Evolutionary conservation across 805 yeast genomes (phyloP).

Genomic region (Lachancea meyersii): DNA sequence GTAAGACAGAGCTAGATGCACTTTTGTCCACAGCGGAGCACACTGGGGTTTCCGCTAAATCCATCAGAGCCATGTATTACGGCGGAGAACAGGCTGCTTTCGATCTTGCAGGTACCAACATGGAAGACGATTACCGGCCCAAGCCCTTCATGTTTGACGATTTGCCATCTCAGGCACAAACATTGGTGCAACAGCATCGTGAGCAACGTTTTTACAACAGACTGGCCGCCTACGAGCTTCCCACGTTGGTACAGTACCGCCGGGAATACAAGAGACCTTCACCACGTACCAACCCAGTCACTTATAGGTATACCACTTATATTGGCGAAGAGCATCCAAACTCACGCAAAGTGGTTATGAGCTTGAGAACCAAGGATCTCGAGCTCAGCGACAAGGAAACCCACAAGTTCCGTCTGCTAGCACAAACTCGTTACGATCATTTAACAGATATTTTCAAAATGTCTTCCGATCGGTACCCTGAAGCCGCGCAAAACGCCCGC

Average conservation of each 20-base stretch:
- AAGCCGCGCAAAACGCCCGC: slow-evolving; percentile 82
- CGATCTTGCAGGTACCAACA: slow-evolving; percentile 34
- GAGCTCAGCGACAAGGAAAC: slow-evolving; percentile 44
- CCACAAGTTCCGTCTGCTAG: slow-evolving; percentile 72
- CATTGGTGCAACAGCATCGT: slow-evolving; percentile 63
- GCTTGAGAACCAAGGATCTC: slow-evolving; percentile 48
- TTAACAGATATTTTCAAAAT: slow-evolving; percentile 54
- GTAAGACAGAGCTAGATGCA: slow-evolving; percentile 51
- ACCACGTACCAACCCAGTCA: slow-evolving; percentile 44
- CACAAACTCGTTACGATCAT: slow-evolving; percentile 71
- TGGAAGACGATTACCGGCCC: slow-evolving; percentile 36
- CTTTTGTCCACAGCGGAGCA: slow-evolving; percentile 42
- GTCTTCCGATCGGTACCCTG: slow-evolving; percentile 57
- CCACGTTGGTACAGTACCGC: slow-evolving; percentile 70
- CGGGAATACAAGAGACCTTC: slow-evolving; percentile 54
- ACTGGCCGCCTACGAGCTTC: slow-evolving; percentile 88
- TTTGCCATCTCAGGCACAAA: slow-evolving; percentile 64
- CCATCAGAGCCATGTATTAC: slow-evolving; percentile 35
- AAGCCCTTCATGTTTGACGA: slow-evolving; percentile 55
- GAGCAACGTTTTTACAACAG: slow-evolving; percentile 71
- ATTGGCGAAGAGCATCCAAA: slow-evolving; percentile 63
- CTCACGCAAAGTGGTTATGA: slow-evolving; percentile 54
- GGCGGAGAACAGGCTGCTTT: slow-evolving; percentile 40
- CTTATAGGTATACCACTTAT: slow-evolving; percentile 66
- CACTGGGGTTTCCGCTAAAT: slow-evolving; percentile 35